Evolutionary conservation across 768 basidiomycete species (phyloP).

Genomic region (Russula virescens): DNA sequence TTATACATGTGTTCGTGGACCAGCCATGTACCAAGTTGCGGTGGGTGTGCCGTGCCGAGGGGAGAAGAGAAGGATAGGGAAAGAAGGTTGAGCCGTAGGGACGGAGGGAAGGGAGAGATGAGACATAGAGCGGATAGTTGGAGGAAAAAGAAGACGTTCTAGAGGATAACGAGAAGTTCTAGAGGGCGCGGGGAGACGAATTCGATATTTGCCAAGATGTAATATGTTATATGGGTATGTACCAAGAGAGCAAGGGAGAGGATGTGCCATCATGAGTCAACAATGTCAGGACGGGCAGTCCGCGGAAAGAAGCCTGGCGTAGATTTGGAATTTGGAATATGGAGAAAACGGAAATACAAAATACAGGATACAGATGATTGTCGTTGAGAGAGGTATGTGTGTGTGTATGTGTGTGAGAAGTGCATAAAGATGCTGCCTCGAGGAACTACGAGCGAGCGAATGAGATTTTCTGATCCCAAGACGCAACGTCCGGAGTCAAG

Average conservation of each 20-base stretch:
- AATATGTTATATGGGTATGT: too few species aligned
- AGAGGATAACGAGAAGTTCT: constrained; percentile 1
- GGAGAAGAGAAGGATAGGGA: neutral
- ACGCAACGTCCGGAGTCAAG: constrained; percentile 9
- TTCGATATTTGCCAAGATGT: constrained; percentile 8
- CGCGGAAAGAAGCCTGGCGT: constrained; percentile 14
- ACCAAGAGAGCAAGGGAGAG: too few species aligned
- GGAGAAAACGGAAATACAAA: too few species aligned
- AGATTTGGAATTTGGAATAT: constrained; percentile 5
- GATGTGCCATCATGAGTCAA: neutral
- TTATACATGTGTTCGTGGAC: neutral
- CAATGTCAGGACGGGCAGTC: constrained; percentile 3
- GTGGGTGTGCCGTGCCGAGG: neutral
- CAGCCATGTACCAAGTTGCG: too few species aligned
- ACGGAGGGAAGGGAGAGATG: too few species aligned
- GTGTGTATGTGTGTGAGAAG: too few species aligned
- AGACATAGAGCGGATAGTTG: too few species aligned
- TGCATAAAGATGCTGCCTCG: too few species aligned
- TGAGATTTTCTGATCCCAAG: too few species aligned
- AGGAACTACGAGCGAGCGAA: too few species aligned
- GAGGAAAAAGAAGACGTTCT: constrained; percentile 13
- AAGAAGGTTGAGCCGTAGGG: neutral
- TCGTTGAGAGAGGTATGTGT: too few species aligned
- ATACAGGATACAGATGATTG: too few species aligned
- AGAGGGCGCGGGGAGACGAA: neutral